Percentiles rank a stretch among this genome's conserved stretches.
Conservation (phyloP, 2,329 filamentous ascomycete genomes). For the Alternaria hordeiaustralica region DNA sequence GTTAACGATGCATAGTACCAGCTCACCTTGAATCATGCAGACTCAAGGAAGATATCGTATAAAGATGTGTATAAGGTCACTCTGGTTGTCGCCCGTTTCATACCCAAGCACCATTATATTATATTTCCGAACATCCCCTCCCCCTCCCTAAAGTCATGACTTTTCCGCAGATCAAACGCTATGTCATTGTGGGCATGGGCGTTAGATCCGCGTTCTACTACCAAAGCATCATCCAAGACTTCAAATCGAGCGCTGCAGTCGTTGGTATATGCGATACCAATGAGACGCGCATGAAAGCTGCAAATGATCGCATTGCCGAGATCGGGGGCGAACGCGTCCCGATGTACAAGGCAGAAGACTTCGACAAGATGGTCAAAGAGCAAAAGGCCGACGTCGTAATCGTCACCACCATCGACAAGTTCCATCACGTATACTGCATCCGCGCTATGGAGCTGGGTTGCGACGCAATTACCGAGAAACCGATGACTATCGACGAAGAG, state of each 20-base stretch:
- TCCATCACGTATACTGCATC: constrained; percentile 66
- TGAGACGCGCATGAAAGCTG: constrained; percentile 64
- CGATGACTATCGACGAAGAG: constrained; percentile 67
- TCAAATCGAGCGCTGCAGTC: constrained; percentile 57
- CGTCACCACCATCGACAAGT: constrained; percentile 68
- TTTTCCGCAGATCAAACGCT: constrained; percentile 35
- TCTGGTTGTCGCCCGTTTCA: background rate
- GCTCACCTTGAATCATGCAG: background rate
- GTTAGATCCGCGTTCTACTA: constrained; percentile 69
- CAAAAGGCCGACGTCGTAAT: constrained; percentile 67
- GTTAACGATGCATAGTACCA: background rate
- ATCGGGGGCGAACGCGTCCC: constrained; percentile 59
- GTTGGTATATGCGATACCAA: constrained; percentile 67
- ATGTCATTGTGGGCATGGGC: constrained; percentile 65
- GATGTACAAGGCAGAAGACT: constrained; percentile 61
- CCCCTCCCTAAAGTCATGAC: background rate
- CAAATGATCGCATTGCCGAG: constrained; percentile 57
- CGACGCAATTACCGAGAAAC: constrained; percentile 68
- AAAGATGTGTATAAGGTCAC: background rate
- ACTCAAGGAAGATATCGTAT: background rate
- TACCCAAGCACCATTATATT: background rate
- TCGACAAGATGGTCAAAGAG: constrained; percentile 65
- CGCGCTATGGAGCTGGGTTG: constrained; percentile 65
- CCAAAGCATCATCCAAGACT: constrained; percentile 62
- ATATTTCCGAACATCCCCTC: background rate